Percentiles rank a stretch among this genome's conserved stretches.
Conservation (phyloP, 139 green algal species). For the Closterium sp. region DNA sequence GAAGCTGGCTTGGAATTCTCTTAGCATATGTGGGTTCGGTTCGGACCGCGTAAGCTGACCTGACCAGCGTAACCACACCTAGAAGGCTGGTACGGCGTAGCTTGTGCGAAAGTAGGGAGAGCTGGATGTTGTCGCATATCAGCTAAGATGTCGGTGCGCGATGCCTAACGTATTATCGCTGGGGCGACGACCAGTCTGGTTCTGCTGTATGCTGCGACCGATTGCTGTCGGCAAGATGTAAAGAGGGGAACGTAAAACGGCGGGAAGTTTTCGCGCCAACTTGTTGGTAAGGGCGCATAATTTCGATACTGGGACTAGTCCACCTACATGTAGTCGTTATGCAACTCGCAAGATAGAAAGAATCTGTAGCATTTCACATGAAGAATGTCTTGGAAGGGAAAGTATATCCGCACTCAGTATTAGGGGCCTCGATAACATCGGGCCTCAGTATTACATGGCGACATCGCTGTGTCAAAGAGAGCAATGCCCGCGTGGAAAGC, state of each 20-base stretch:
- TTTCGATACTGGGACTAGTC: too few relatives aligned
- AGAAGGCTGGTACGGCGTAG: not conserved
- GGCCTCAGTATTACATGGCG: too few relatives aligned
- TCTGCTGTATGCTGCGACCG: not conserved
- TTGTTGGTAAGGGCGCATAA: not conserved
- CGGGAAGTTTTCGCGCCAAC: not conserved
- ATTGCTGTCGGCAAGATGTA: not conserved
- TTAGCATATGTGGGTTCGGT: not conserved
- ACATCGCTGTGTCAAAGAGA: too few relatives aligned
- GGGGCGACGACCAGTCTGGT: too few relatives aligned
- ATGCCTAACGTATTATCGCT: too few relatives aligned
- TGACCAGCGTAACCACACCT: not conserved
- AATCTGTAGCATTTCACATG: too few relatives aligned
- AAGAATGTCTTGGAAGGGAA: too few relatives aligned
- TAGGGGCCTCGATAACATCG: too few relatives aligned
- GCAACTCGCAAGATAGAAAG: too few relatives aligned
- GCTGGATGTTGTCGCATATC: not conserved
- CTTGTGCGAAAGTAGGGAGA: not conserved
- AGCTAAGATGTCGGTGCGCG: not conserved
- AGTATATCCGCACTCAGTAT: too few relatives aligned
- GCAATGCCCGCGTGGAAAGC: too few relatives aligned
- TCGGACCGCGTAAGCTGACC: not conserved
- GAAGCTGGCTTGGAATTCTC: not conserved
- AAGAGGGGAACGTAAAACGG: not conserved
- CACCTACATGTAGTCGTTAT: too few relatives aligned